A percentile compares a stretch with the other conserved stretches of the same genome.
Conservation (phyloP, 2,329 filamentous ascomycete species). For the Gremmenia infestans region DNA sequence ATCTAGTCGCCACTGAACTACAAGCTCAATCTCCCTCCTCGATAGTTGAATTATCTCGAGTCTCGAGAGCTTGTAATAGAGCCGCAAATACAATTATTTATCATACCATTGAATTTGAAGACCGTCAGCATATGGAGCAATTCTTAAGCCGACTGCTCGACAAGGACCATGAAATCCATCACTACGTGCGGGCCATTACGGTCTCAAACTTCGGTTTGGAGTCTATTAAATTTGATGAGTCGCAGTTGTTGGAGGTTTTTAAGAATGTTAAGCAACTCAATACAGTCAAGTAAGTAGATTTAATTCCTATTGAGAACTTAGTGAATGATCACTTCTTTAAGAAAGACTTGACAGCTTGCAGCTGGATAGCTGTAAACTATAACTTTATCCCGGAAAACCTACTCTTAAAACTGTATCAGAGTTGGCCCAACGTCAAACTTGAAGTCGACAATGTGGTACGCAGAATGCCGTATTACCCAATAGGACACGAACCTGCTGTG, state of each 20-base stretch:
- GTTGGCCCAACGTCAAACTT: background rate
- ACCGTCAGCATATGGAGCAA: background rate
- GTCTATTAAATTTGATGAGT: background rate
- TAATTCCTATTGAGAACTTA: background rate
- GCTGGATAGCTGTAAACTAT: background rate
- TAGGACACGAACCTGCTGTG: too few relatives aligned
- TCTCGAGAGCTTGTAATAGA: background rate
- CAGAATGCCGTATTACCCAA: slow-evolving; percentile 32
- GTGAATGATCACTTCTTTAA: too few relatives aligned
- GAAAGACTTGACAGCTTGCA: background rate
- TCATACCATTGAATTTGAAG: background rate
- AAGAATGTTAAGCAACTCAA: background rate
- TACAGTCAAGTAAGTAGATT: background rate
- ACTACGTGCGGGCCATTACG: background rate
- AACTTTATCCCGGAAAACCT: background rate
- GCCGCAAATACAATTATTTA: background rate
- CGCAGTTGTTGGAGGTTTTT: background rate
- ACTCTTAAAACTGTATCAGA: background rate
- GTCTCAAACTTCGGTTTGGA: background rate
- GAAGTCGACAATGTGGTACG: background rate
- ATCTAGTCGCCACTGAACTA: background rate
- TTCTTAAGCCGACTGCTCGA: background rate
- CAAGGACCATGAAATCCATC: background rate
- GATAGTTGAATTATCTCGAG: background rate
- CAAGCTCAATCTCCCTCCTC: background rate